A percentile compares a stretch with the other conserved stretches of the same genome.
phyloP scores from a whole-genome alignment of 1,284 basidiomycete genomes.

The Bondarzewia mesenterica region DNA sequence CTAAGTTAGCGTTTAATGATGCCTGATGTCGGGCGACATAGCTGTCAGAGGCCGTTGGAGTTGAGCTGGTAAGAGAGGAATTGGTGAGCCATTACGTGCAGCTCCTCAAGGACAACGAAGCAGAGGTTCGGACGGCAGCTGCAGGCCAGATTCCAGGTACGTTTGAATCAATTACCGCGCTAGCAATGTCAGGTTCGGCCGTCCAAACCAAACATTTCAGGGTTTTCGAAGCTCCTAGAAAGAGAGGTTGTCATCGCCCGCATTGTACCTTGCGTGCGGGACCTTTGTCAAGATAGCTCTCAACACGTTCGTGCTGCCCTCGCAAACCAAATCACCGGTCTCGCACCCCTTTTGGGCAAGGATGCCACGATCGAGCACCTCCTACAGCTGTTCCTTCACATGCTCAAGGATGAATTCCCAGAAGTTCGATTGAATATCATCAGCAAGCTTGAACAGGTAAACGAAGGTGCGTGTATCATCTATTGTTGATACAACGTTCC shows the following conservation, averaged over 20 bases:
- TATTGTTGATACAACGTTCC: background rate
- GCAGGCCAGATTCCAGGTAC: slow-evolving; percentile 93
- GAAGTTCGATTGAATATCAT: slow-evolving; percentile 98
- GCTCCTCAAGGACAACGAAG: slow-evolving; percentile 96
- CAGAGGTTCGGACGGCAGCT: slow-evolving; percentile 95
- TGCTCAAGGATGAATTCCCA: slow-evolving; percentile 98
- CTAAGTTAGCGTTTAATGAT: background rate
- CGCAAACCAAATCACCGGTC: slow-evolving; percentile 95
- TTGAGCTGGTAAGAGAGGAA: slow-evolving; percentile 90
- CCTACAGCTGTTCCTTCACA: slow-evolving; percentile 92
- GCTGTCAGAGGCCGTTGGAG: slow-evolving; percentile 89
- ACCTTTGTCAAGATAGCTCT: slow-evolving; percentile 88
- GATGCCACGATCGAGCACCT: slow-evolving; percentile 95
- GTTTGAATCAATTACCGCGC: slow-evolving; percentile 16
- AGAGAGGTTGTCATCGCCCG: slow-evolving; percentile 91
- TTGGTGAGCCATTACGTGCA: slow-evolving; percentile 91
- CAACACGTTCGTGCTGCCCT: slow-evolving; percentile 97
- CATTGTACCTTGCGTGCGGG: slow-evolving; percentile 94
- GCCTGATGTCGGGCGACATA: slow-evolving; percentile 21
- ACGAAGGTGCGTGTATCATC: slow-evolving; percentile 57
- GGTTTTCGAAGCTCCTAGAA: slow-evolving; percentile 92
- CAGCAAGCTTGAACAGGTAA: slow-evolving; percentile 96
- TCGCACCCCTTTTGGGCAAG: slow-evolving; percentile 91
- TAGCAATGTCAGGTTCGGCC: slow-evolving; percentile 4
- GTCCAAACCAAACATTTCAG: slow-evolving; percentile 31